Evolutionary conservation across 2,329 filamentous ascomycete genomes (phyloP).

Genomic region (Fusarium sambucinum): DNA sequence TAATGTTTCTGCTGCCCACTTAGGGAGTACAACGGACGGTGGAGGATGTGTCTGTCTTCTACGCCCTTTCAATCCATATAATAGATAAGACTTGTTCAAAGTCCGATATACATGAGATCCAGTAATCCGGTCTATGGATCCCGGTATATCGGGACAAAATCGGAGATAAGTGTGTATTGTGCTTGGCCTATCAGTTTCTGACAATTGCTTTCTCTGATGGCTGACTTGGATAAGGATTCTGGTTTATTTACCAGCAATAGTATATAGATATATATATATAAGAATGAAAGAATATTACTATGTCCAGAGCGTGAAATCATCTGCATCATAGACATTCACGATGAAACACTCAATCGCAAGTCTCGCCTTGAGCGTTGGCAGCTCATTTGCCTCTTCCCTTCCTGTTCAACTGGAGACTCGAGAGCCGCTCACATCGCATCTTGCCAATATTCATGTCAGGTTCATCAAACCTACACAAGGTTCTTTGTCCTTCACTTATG

Average conservation of each 20-base stretch:
- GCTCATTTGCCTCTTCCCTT: constrained; percentile 3
- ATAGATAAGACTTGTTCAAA: neutral
- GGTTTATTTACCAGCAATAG: neutral
- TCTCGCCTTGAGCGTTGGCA: neutral
- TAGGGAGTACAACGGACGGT: neutral
- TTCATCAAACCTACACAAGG: neutral
- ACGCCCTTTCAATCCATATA: neutral
- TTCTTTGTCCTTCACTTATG: constrained; percentile 8
- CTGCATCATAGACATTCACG: neutral
- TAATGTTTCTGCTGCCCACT: too few relatives aligned
- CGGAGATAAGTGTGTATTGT: neutral
- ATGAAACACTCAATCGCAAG: constrained; percentile 10
- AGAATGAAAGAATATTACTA: fast-evolving
- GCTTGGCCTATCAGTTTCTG: neutral
- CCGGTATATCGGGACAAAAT: neutral
- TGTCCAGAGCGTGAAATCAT: neutral
- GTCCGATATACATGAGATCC: too few relatives aligned
- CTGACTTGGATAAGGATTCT: neutral
- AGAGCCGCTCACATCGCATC: constrained; percentile 3
- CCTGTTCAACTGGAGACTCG: neutral
- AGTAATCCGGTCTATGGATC: neutral
- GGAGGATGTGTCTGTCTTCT: neutral
- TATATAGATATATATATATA: neutral
- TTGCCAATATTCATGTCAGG: constrained; percentile 2
- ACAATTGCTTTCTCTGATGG: neutral